Conservation (phyloP, 306 rosid genomes). For the Trifolium pratense region DNA sequence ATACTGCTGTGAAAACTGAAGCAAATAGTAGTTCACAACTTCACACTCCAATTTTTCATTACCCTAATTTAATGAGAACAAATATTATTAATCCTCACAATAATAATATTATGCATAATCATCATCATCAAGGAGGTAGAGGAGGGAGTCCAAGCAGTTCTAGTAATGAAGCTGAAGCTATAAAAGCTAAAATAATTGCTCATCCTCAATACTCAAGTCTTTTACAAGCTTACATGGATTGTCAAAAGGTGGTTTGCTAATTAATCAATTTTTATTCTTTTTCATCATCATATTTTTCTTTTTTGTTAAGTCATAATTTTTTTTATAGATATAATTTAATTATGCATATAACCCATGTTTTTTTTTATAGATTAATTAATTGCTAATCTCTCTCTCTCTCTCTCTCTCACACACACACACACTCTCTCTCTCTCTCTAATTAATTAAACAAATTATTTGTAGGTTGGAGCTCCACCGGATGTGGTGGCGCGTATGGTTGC, state of each 20-base stretch:
- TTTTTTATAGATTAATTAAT: neutral
- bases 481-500: slow-evolving; percentile 78
- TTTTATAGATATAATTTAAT: no score
- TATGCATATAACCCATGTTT: neutral
- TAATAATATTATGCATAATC: slow-evolving; percentile 34
- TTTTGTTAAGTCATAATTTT: no score
- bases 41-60: slow-evolving; percentile 62
- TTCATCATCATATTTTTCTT: neutral
- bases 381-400: neutral
- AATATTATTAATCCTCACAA: slow-evolving; percentile 25
- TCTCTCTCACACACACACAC: no score
- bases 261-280: neutral
- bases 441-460: neutral
- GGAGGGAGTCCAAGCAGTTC: slow-evolving; percentile 47
- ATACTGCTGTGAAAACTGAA: slow-evolving; percentile 67
- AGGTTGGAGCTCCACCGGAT: slow-evolving; percentile 97
- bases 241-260: slow-evolving; percentile 72
- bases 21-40: slow-evolving; percentile 60
- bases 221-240: slow-evolving; percentile 92
- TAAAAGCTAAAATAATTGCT: slow-evolving; percentile 87
- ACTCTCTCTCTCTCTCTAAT: no score
- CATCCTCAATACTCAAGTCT: slow-evolving; percentile 93
- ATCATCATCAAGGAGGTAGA: slow-evolving; percentile 22
- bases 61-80: slow-evolving; percentile 58
- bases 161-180: slow-evolving; percentile 63